A percentile compares a stretch with the other conserved stretches of the same genome.
phyloP scores from a whole-genome alignment of 345 rosid genomes.

The Lenwebbia sp. region DNA sequence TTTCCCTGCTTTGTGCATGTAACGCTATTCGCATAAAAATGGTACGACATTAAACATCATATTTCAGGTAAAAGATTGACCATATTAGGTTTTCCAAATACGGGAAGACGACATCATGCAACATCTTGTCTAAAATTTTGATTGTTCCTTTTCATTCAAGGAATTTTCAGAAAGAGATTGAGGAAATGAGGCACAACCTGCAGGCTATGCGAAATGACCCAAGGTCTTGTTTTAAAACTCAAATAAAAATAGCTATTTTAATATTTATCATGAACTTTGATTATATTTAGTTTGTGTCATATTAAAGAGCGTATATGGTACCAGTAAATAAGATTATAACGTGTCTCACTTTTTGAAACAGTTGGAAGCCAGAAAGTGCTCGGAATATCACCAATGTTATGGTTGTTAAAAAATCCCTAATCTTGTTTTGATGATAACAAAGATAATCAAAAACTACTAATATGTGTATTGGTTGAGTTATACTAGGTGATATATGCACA shows the following conservation, averaged over 20 bases:
- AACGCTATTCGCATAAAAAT: background rate
- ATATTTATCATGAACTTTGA: background rate
- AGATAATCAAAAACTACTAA: no score
- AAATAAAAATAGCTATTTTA: background rate
- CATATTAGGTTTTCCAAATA: background rate
- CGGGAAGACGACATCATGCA: background rate
- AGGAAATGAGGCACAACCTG: background rate
- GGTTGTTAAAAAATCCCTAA: no score
- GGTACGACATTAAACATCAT: background rate
- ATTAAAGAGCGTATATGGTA: background rate
- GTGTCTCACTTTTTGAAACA: background rate
- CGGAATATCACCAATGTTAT: no score
- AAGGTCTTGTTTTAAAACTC: background rate
- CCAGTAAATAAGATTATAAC: background rate
- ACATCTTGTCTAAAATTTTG: background rate
- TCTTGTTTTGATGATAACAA: no score
- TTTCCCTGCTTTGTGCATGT: background rate
- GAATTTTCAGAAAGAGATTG: background rate
- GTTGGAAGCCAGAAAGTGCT: background rate
- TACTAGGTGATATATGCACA: no score
- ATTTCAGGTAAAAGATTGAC: background rate
- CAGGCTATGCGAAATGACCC: background rate
- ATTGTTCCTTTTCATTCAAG: background rate
- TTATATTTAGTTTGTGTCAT: background rate
- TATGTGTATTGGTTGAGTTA: no score